Conservation (phyloP, 2,329 filamentous ascomycete species). For the Aspergillus hortae region DNA sequence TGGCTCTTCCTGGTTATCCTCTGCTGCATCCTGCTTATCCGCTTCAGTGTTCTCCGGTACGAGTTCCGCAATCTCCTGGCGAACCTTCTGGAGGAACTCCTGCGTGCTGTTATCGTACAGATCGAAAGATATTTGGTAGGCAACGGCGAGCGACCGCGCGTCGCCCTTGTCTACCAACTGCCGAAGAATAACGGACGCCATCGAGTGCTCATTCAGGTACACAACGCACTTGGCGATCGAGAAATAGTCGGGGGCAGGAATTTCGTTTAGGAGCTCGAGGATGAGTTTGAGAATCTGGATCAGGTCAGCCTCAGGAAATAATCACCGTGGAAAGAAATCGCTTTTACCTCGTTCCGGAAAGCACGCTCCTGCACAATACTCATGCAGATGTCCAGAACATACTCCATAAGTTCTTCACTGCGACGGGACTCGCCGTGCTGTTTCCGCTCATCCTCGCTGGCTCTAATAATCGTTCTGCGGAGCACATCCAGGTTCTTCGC, state of each 20-base stretch:
- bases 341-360: slow-evolving; percentile 65
- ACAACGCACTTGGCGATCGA: slow-evolving; percentile 97
- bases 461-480: slow-evolving; percentile 79
- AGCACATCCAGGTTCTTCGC: slow-evolving; percentile 88
- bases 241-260: slow-evolving; percentile 92
- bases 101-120: slow-evolving; percentile 98
- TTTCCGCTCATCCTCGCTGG: slow-evolving; percentile 79
- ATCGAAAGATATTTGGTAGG: slow-evolving; percentile 97
- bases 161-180: slow-evolving; percentile 79
- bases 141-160: slow-evolving; percentile 72
- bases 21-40: slow-evolving; percentile 12
- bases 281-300: slow-evolving; percentile 79
- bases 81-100: slow-evolving; percentile 88
- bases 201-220: slow-evolving; percentile 85
- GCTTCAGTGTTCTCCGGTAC: slow-evolving; percentile 40
- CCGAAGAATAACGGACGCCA: slow-evolving; percentile 81
- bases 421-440: slow-evolving; percentile 56
- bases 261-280: slow-evolving; percentile 90
- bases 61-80: slow-evolving; percentile 67
- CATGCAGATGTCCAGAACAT: slow-evolving; percentile 94
- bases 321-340: not conserved
- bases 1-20: slow-evolving; percentile 44
- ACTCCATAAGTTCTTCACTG: slow-evolving; percentile 94
- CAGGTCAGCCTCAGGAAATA: slow-evolving; percentile 2
- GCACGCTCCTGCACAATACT: slow-evolving; percentile 92